Base-by-base conservation (phyloP, 2,329 filamentous ascomycete species). In the Plenodomus tracheiphilus region DNA sequence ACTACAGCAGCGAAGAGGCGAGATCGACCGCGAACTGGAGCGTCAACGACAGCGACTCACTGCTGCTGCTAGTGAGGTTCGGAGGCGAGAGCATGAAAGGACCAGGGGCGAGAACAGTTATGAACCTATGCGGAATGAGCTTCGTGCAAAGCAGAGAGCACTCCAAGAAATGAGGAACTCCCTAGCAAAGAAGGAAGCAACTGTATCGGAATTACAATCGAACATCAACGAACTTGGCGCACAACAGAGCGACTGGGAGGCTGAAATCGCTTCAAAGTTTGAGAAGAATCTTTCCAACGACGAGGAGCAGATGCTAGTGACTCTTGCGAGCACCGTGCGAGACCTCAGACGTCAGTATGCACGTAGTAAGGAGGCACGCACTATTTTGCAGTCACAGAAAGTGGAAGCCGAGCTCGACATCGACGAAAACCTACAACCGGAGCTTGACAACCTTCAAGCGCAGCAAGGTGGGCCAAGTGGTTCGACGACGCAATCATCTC, bases 31-130 rank as follows among this genome's bases (percentile, higher is more conserved):
- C 13, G 82, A 91, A 62, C 81, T 95, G 44, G 88, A 95, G 59
- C 78, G 80, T 51, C 86, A 96, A 60, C 90, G 95, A 56, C 93
- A 97, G 66, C 85, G 94, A 64, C 90, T 97, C 57, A 97, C 92
- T 1, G 83, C 81, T 43, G 89, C 92, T n/a, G 84, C 91, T 65
- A 88, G 91, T 44, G 88, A 93, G 49, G 74, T 93, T 39, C 87
- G 92, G 62, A 96, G 93, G 73, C 78, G 90, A 11, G 88, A 94
- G 65, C 89, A 94, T 68, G 84, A 85, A 66, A 81, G 88, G 56
- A 81, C 85, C 25, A 88, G 92, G 66, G 82, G 91, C 50, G 90
- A 96, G 46, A 85, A 87, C 53, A 89, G 90, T 53, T 93, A 92
- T 60, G 88, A 88, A 21, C 89, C 92, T 0, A 77, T 96, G 57